Base-by-base conservation (phyloP, 148 eudicot species). In the Mesembryanthemum crystallinum region DNA sequence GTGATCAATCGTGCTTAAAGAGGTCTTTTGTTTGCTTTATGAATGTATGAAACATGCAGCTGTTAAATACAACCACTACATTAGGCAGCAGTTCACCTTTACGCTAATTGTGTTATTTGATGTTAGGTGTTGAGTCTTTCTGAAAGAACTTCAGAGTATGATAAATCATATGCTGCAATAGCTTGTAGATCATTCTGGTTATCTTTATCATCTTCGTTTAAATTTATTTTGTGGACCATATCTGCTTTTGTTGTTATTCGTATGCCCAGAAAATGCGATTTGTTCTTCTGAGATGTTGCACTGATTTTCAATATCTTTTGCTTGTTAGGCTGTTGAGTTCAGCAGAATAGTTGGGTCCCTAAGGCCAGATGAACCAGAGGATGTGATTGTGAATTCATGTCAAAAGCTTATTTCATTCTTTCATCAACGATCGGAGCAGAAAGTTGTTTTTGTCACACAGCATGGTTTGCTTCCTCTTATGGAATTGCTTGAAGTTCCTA, bases 281-380 rank as follows among this genome's bases (percentile, higher is more conserved):
- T 4, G n/a, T 37, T 18, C 5, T 57, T 54, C 61, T 68, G 33
- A 27, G 54, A 30, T 37, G 8, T 64, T 64, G 70, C 49, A 71
- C 33, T 73, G 32, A 57, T 64, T 65, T 49, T 61, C 37, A 42
- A 35, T 51, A 42, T 65, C 24, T 21, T 49, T 51, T 71, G 51
- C 33, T 51, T 83, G 39, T 30, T 82, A 92, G 97, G 97, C 99
- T 76, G 99, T 95, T 80, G 99, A 95, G 78, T 95, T 95, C 77
- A 85, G 91, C 83, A 89, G 88, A 78, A 87, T 95, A 75, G 94
- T 88, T 77, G 88, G 88, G 15, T 88, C 88, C n/a, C 77, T 95
- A 78, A 87, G 92, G 77, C 97, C 97, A 49, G 97, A 91, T 62
- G 96, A 92, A 82, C 85, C 99, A 62, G 99, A 95, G 82, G 97